Conservation (phyloP, 129 eudicot genomes). For the Centaurea solstitialis region DNA sequence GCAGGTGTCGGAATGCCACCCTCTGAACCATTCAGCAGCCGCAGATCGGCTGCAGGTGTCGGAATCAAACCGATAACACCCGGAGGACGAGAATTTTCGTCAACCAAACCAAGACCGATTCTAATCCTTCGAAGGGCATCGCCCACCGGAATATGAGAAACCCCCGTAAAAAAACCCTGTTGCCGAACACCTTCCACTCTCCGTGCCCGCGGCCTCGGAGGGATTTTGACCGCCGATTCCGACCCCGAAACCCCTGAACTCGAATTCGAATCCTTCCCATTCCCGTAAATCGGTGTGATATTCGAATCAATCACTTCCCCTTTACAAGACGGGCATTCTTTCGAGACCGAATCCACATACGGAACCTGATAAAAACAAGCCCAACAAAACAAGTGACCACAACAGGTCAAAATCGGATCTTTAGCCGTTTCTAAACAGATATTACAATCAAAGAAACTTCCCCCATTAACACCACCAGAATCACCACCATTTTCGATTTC, state of each 20-base stretch:
- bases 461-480: background rate
- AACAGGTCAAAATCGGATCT: conserved; percentile 60
- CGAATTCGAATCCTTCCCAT: conserved; percentile 26
- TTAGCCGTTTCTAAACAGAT: conserved; percentile 42
- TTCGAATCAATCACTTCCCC: conserved; percentile 58
- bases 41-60: background rate
- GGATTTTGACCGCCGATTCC: conserved; percentile 38
- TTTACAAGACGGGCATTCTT: conserved; percentile 64
- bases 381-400: conserved; percentile 78
- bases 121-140: conserved; percentile 62
- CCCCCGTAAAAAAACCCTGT: conserved; percentile 21
- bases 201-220: conserved; percentile 57
- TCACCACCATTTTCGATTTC: conserved; percentile 2
- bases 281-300: conserved; percentile 60
- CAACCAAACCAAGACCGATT: conserved; percentile 32
- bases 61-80: conserved; percentile 4
- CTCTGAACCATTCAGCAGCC: conserved; percentile 13
- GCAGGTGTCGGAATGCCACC: background rate
- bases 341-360: conserved; percentile 37
- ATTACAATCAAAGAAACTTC: conserved; percentile 52
- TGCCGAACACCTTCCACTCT: conserved; percentile 55
- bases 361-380: conserved; percentile 52
- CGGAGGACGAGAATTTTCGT: conserved; percentile 4
- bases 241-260: conserved; percentile 2
- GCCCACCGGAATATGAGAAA: conserved; percentile 48